phyloP scores from a whole-genome alignment of 2,329 filamentous ascomycete species.

The Colletotrichum sublineola region DNA sequence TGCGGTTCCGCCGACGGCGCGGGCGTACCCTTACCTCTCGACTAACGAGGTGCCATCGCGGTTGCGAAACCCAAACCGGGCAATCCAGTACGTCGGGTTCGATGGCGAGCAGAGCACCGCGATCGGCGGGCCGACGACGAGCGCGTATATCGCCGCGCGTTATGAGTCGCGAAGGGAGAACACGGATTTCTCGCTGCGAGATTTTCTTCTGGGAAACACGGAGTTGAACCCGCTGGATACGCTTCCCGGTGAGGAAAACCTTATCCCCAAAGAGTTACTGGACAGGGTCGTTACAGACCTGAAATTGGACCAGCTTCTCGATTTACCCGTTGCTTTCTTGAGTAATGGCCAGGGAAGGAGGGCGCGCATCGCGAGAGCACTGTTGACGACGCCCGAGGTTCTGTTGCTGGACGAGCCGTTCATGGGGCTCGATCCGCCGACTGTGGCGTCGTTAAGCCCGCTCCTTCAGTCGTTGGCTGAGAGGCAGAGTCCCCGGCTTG shows the following conservation, averaged over 20 bases:
- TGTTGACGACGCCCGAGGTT: conserved; percentile 83
- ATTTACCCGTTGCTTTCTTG: conserved; percentile 88
- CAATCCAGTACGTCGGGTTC: conserved; percentile 93
- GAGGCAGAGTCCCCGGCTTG: conserved; percentile 75
- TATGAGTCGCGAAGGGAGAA: conserved; percentile 91
- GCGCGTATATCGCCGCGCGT: conserved; percentile 87
- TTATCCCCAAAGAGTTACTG: conserved; percentile 65
- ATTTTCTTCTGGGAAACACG: conserved; percentile 87
- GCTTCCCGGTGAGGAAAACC: conserved; percentile 55
- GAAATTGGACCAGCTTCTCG: conserved; percentile 75
- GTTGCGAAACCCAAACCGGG: conserved; percentile 71
- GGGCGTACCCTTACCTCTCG: conserved; percentile 84
- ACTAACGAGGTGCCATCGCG: conserved; percentile 68
- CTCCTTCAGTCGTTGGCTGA: conserved; percentile 78
- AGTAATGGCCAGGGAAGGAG: conserved; percentile 94
- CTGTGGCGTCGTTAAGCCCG: conserved; percentile 77
- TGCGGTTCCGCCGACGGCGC: conserved; percentile 79
- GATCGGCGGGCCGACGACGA: conserved; percentile 69
- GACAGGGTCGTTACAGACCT: conserved; percentile 77
- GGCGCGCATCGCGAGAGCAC: conserved; percentile 87
- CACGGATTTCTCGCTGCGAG: conserved; percentile 85
- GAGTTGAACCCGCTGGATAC: conserved; percentile 80
- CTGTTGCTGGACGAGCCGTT: conserved; percentile 93
- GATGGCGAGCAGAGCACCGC: conserved; percentile 74
- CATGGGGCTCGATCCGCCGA: conserved; percentile 93